Base-by-base conservation (phyloP, 805 yeast species). In the Dipodascopsis tothii region DNA sequence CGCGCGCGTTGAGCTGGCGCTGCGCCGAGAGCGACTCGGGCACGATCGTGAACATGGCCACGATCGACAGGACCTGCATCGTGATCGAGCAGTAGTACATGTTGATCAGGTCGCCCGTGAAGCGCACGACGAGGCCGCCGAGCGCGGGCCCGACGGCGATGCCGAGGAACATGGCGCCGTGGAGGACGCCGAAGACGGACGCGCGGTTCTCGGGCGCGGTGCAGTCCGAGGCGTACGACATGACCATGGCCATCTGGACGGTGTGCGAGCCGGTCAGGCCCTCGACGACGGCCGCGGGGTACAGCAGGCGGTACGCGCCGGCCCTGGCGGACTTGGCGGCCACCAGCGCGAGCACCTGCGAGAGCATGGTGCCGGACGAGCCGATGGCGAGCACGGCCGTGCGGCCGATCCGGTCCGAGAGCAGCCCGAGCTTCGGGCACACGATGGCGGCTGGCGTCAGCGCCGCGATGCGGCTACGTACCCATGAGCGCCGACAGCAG, bases 191-290 rank as follows among this genome's bases (percentile, higher is more conserved):
- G 50, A 68, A 56, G 39, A 57, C 62, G 9, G 53, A 36, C 4
- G 62, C 58, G 48, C 94, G 65, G 43, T 74, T 69, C 27, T 67
- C 70, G 1, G 84, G 73, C 18, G 78, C 80, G 4, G 78, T 79
- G 33, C 84, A 77, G 63, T 86, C 95, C 3, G 85, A 69, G 16
- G 83, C 70, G 57, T 84, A 86, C 47, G 88, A 75, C 57, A 80
- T 80, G 9, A 77, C 65, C 23, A 81, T 63, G 6, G 81, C 75
- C 40, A 81, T 56, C 27, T 80, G 55, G 4, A 79, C 70, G 46
- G 76, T 61, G 5, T 72, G 39, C 0, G 86, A 81, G 20, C 95
- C 95, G n/a, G 80, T 74, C 3, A 72, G 41, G 21, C 77, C 69
- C 23, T 69, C 71, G 1, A 80, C 28, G 1, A 72, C 45, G 11